Base-by-base conservation (phyloP, 768 basidiomycete genomes). In the Boletellus ananiceps region DNA sequence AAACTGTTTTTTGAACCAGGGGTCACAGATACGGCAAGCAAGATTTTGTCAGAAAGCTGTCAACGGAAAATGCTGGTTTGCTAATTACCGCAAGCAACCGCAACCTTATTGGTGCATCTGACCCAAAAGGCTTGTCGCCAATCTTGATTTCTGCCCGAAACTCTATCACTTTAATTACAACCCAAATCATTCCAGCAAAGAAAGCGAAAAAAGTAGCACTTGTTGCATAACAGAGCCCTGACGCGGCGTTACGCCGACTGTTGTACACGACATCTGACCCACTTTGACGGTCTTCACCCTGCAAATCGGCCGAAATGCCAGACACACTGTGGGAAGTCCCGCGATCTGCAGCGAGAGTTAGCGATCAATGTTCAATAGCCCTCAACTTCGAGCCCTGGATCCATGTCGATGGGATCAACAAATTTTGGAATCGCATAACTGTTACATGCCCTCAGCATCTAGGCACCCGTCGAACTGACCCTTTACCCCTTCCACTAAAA, bases 111-210 rank as follows among this genome's bases (percentile, higher is more conserved):
- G 67, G 68, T 56, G 69, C 57, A 55, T 55, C 35, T 46, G 68
- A 68, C 69, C 68, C 68, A 70, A 68, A 68, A 68, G 68, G 67
- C 45, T 70, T 62, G 67, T 69, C 58, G 68, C 64, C 65, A 63
- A 74, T 74, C 72, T 72, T 69, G 72, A 71, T 74, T 69, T 41
- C 50, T 52, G 54, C 42, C 60, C 59, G 65, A 66, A 78, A 75
- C 71, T 72, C 76, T 76, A 76, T 73, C 69, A 75, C 75, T 72
- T 69, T 76, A 29, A 75, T 69, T 76, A 68, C 76, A 76, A 74
- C 73, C 68, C 68, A 74, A 72, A 70, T 64, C 32, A 43, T 60
- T 54, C 37, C 49, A n/a, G 12, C 14, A 18, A 33, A 36, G 40
- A 40, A 40, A 6, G 25, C 18, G 27, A 25, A 18, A 46, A 14